Evolutionary conservation across 179 eudicot species (phyloP).

Genomic region (Sideroxylon spinosum): DNA sequence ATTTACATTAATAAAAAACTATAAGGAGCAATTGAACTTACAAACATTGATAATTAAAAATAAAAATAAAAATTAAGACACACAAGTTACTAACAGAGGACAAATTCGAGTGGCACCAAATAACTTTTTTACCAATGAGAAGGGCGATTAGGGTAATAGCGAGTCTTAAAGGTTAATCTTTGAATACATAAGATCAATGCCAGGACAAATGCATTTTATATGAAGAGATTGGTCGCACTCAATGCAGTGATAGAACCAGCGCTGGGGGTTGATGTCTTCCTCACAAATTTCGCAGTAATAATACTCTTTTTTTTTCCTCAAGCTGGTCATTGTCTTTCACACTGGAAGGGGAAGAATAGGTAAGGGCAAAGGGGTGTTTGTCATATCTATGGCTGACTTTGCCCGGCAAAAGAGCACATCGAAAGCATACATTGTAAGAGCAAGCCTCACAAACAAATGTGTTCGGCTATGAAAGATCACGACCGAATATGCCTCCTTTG

Average conservation of each 20-base stretch:
- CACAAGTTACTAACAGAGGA: background rate
- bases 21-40: no score
- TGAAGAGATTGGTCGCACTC: background rate
- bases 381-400: background rate
- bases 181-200: no score
- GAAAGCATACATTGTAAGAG: background rate
- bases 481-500: no score
- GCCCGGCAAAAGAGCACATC: background rate
- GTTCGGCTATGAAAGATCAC: no score
- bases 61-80: background rate
- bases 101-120: no score
- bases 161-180: background rate
- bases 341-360: background rate
- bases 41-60: no score
- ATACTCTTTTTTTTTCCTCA: background rate
- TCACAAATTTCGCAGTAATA: constrained; percentile 10
- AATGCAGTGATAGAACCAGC: background rate
- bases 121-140: no score
- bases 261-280: background rate
- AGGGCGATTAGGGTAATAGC: background rate
- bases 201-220: background rate
- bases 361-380: background rate
- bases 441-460: background rate
- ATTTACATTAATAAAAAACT: no score
- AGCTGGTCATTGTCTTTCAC: no score